Base-by-base conservation (phyloP, 2,329 filamentous ascomycete species). In the Epichloe glyceriae region DNA sequence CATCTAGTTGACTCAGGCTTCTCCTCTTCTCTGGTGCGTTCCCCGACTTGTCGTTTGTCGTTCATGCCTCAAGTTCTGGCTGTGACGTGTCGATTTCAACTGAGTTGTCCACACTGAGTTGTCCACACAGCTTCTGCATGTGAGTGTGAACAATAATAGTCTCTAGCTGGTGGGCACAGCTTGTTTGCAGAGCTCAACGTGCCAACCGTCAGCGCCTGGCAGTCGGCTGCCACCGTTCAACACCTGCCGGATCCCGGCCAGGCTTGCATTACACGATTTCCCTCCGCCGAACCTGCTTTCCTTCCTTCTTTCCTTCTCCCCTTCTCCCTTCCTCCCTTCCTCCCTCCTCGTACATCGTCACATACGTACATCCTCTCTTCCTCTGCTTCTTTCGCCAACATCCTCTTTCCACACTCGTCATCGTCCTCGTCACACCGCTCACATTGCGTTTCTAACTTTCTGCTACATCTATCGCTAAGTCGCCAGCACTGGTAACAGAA, bases 281-380 rank as follows among this genome's bases (percentile, higher is more conserved):
- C 41, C 55, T 51, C 54, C 48, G 47, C 49, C 46, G 44, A 12
- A 15, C 12, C 35, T 38, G n/a, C 43, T 19, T 17, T 50, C 47
- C 41, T 46, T 45, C 40, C 52, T 51, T 54, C 49, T 48, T 50
- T 44, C 53, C 50, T 51, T 52, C 20, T 50, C 42, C 54, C 50
- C 51, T 52, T n/a, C 17, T 26, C 15, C 40, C 39, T 35, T 51
- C 35, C 35, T 50, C 30, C 41, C 44, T 45, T 49, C 35, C 33
- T 50, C 26, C 15, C 15, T 45, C 22, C 8, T 42, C 35, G 39
- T 38, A 42, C 39, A 30, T 11, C 10, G 8, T 11, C 26, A 30
- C 26, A 30, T 30, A 10, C 10, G 8, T 30, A 30, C 26, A 10
- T 8, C 7, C 26, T 30, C 26, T 30, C 26, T 30, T 30, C 51